phyloP scores from a whole-genome alignment of 192 early-diverging fungal genomes.

The Coemansia reversa region DNA sequence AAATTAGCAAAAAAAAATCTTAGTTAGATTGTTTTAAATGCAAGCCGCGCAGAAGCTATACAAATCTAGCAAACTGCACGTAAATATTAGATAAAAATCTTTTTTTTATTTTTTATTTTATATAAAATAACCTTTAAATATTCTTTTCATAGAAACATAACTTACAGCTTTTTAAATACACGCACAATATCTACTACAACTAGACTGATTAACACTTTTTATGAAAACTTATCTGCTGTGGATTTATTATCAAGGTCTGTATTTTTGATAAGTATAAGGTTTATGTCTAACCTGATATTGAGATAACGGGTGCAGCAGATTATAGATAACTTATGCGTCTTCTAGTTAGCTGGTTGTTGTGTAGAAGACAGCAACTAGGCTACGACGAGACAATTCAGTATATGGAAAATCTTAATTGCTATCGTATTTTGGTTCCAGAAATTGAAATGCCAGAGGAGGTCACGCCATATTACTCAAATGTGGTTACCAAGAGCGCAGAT shows the following conservation, averaged over 20 bases:
- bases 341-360: slow-evolving; percentile 8
- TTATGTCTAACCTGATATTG: background rate
- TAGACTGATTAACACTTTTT: slow-evolving; percentile 9
- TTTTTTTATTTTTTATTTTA: too few species aligned
- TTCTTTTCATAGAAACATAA: too few species aligned
- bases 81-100: too few species aligned
- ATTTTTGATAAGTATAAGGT: slow-evolving; percentile 5
- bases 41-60: too few species aligned
- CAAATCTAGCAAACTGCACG: too few species aligned
- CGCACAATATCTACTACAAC: slow-evolving; percentile 5
- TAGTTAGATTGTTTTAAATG: too few species aligned
- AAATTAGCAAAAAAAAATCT: too few species aligned
- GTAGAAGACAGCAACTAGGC: slow-evolving; percentile 4
- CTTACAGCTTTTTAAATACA: slow-evolving; percentile 9
- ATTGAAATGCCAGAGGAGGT: background rate
- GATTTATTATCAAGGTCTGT: background rate
- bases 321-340: slow-evolving; percentile 1
- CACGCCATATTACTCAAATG: background rate
- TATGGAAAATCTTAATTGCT: background rate
- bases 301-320: background rate
- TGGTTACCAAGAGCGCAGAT: background rate
- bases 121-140: too few species aligned
- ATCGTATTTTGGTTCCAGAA: background rate
- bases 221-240: slow-evolving; percentile 4
- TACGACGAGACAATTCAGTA: slow-evolving; percentile 6